Percentiles rank a stretch among this genome's conserved stretches.
phyloP scores from a whole-genome alignment of 1,284 basidiomycete genomes.

The Amylostereum areolatum region DNA sequence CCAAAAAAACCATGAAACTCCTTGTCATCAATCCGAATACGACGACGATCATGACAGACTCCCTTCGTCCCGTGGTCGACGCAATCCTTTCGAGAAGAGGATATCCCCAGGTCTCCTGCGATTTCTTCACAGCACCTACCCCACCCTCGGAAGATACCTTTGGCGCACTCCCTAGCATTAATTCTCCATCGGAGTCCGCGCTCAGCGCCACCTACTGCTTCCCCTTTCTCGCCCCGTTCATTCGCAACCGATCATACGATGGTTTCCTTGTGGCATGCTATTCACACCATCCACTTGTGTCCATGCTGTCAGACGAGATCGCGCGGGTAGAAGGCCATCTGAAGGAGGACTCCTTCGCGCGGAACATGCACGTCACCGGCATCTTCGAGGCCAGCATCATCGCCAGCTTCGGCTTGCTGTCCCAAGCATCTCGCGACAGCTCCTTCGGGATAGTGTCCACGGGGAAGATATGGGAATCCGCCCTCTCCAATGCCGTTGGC shows the following conservation, averaged over 20 bases:
- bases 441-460: constrained; percentile 46
- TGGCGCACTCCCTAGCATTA: constrained; percentile 33
- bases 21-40: constrained; percentile 49
- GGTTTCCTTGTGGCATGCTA: constrained; percentile 45
- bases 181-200: constrained; percentile 31
- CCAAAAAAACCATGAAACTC: constrained; percentile 13
- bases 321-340: background rate
- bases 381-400: constrained; percentile 43
- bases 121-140: constrained; percentile 32
- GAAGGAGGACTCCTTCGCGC: constrained; percentile 2
- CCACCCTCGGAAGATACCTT: background rate
- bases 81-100: constrained; percentile 12
- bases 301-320: constrained; percentile 30
- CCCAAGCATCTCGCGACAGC: constrained; percentile 23
- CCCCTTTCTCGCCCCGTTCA: constrained; percentile 1
- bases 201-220: constrained; percentile 30
- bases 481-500: constrained; percentile 30
- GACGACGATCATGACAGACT: constrained; percentile 33
- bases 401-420: background rate
- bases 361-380: constrained; percentile 30
- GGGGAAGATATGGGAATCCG: constrained; percentile 36
- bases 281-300: constrained; percentile 41
- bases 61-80: constrained; percentile 32
- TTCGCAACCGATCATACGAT: constrained; percentile 16
- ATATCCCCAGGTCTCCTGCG: constrained; percentile 13